Base-by-base conservation (phyloP, 805 yeast species). In the Grigorovia transvaalensis region DNA sequence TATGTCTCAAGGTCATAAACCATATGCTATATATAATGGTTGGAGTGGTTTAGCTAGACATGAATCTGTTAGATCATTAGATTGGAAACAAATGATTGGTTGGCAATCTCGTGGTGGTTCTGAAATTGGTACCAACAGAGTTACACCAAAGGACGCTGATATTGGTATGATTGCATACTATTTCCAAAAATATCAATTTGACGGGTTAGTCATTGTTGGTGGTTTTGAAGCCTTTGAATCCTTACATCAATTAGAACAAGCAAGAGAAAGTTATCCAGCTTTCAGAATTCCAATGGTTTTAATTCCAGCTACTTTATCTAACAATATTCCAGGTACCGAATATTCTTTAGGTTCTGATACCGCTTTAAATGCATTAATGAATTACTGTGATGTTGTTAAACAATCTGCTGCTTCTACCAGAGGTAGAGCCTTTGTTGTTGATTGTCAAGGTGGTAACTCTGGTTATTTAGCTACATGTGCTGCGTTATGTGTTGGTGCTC, bases 371-470 rank as follows among this genome's bases (percentile, higher is more conserved):
- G 75, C 82, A 43, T 71, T 84, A 63, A 80, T 83, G 66, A 75
- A 79, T 51, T 84, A 85, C 67, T 84, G 89, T 74, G 91, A 84
- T 63, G 79, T 82, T n/a, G 80, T 85, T 48, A 83, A 84, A 60
- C 90, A 85, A 67, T 77, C 84, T 38, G 93, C 95, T 11, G 77
- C 87, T 15, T 84, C 90, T 17, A 78, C 89, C 1, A 76, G 91
- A 74, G 79, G 85, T 61, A 75, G 93, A 67, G 85, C 82, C 15
- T 85, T 85, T 62, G 87, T 85, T 40, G 86, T 85, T 54, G 95
- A 85, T 63, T 85, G 82, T 33, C 95, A 85, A 71, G 95, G 95
- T 61, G 95, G 95, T 51, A 81, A 85, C 68, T 82, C 87, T 27
- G 95, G 95, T 49, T 85, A 76, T 64, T 78, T 85, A 59, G 89